Percentiles rank a stretch among this genome's conserved stretches.
Conservation (phyloP, 202 grass and related monocot species). For the Schoenoplectus triqueter region DNA sequence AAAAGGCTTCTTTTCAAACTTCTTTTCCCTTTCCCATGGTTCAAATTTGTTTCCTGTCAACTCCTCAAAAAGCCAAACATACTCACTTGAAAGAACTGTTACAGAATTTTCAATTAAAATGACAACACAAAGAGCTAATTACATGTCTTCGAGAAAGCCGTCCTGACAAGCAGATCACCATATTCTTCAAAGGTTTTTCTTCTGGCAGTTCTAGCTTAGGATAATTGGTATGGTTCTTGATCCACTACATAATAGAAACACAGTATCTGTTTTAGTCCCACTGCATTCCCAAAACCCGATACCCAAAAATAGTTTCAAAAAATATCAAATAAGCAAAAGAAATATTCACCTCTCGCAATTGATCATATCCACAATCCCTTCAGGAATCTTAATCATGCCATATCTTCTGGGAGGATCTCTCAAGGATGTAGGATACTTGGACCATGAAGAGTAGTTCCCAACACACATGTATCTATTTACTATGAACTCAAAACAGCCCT, state of each 20-base stretch:
- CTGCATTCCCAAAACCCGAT: neutral
- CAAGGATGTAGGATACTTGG: constrained; percentile 50
- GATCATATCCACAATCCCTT: constrained; percentile 56
- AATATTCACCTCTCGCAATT: constrained; percentile 49
- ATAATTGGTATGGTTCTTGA: constrained; percentile 46
- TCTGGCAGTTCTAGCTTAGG: constrained; percentile 50
- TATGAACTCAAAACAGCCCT: constrained; percentile 58
- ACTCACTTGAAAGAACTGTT: constrained; percentile 43
- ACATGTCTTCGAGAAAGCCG: constrained; percentile 79
- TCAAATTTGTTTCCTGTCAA: constrained; percentile 84
- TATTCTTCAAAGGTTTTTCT: constrained; percentile 59
- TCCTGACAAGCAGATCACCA: constrained; percentile 74
- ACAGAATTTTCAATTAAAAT: neutral
- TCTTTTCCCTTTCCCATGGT: constrained; percentile 79
- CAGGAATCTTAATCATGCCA: constrained; percentile 50
- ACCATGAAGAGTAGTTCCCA: constrained; percentile 62
- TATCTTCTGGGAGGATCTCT: constrained; percentile 48
- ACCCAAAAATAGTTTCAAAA: neutral
- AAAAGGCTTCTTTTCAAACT: constrained; percentile 64
- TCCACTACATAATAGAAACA: constrained; percentile 58
- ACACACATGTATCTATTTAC: constrained; percentile 62
- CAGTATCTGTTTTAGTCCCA: neutral
- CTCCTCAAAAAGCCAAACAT: constrained; percentile 66
- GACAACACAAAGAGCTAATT: constrained; percentile 29
- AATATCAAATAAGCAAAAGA: neutral